Evolutionary conservation across 495 filamentous ascomycete species (phyloP).

Genomic region (Clohesyomyces aquaticus): DNA sequence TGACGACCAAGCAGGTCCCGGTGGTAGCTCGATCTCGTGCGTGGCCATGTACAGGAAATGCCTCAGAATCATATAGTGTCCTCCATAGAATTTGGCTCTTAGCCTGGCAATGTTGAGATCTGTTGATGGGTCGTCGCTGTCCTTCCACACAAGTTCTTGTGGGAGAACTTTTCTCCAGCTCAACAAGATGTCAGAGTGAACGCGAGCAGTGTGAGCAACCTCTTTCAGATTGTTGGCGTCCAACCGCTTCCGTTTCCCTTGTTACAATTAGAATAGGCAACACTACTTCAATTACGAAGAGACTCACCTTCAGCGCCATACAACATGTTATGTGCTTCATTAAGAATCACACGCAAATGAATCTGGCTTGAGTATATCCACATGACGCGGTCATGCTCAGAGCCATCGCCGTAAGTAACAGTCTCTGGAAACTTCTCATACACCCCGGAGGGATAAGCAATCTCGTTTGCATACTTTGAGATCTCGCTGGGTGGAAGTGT

Average conservation of each 20-base stretch:
- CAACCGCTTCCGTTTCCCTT: slow-evolving; percentile 8
- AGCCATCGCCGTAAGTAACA: slow-evolving; percentile 1
- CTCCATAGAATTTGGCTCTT: slow-evolving; percentile 93
- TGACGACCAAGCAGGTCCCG: slow-evolving; percentile 6
- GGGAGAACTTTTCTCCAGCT: slow-evolving; percentile 53
- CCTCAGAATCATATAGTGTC: slow-evolving; percentile 84
- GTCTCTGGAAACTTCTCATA: slow-evolving; percentile 29
- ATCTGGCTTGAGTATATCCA: slow-evolving; percentile 85
- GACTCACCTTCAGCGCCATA: slow-evolving; percentile 60
- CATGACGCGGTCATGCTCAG: slow-evolving; percentile 54
- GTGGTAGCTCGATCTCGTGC: slow-evolving; percentile 48
- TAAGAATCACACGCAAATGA: slow-evolving; percentile 81
- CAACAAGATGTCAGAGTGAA: slow-evolving; percentile 20
- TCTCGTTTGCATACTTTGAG: slow-evolving; percentile 50
- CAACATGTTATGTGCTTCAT: slow-evolving; percentile 77
- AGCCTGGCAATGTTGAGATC: slow-evolving; percentile 85
- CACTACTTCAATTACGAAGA: not conserved
- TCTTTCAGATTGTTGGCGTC: slow-evolving; percentile 17
- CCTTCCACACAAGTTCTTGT: slow-evolving; percentile 63
- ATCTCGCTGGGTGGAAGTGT: slow-evolving; percentile 62
- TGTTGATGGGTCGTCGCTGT: slow-evolving; percentile 64
- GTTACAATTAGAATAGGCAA: not conserved
- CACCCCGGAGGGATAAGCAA: slow-evolving; percentile 62
- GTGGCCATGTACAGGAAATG: slow-evolving; percentile 73
- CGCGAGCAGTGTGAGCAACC: slow-evolving; percentile 10